phyloP scores from a whole-genome alignment of 208 protist genomes.

The Trichomonas tenax region DNA sequence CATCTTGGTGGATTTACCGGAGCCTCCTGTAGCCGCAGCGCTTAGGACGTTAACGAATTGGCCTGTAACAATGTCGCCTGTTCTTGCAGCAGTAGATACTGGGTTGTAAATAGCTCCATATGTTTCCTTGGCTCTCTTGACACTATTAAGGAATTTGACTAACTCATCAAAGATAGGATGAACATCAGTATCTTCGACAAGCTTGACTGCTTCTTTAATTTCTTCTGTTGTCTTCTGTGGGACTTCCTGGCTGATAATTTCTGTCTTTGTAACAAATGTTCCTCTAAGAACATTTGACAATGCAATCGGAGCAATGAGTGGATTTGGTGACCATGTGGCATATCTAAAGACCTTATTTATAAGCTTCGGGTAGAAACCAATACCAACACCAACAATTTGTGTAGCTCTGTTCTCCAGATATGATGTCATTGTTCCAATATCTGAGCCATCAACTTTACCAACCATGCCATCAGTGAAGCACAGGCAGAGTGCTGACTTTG shows the following conservation, averaged over 20 bases:
- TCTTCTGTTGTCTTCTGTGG: background rate
- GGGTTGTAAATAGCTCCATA: background rate
- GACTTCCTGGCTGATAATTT: background rate
- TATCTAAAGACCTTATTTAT: background rate
- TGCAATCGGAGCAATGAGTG: background rate
- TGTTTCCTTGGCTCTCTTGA: background rate
- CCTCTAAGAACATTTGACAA: background rate
- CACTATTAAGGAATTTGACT: background rate
- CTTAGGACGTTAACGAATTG: no score
- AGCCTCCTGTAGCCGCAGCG: no score
- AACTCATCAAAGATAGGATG: background rate
- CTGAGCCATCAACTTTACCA: background rate
- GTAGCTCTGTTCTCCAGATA: background rate
- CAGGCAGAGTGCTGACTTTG: background rate
- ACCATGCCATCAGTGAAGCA: background rate
- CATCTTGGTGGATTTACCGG: no score
- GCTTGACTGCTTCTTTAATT: background rate
- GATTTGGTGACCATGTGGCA: background rate
- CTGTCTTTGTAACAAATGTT: background rate
- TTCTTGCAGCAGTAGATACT: background rate
- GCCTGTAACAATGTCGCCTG: background rate
- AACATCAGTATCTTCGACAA: background rate
- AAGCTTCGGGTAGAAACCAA: background rate
- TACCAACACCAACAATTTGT: background rate
- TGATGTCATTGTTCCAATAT: background rate